phyloP scores from a whole-genome alignment of 164 flowering plant species.

The Berberis vulgaris region DNA sequence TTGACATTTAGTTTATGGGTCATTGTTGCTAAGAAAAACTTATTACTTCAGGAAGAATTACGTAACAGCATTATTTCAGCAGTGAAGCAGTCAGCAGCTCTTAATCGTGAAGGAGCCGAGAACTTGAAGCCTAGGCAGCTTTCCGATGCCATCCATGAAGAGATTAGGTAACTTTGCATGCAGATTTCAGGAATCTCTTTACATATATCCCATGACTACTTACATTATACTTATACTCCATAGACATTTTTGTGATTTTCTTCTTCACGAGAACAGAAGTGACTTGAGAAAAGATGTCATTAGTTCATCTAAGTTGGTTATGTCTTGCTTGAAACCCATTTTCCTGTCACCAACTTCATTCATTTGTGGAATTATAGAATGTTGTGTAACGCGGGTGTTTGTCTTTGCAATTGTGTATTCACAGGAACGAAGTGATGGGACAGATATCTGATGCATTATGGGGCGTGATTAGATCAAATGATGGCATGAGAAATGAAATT shows the following conservation, averaged over 20 bases:
- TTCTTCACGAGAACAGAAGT: too few species aligned
- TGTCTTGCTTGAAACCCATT: too few species aligned
- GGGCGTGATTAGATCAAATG: slow-evolving; percentile 63
- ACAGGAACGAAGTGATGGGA: slow-evolving; percentile 48
- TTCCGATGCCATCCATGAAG: slow-evolving; percentile 76
- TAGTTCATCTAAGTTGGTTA: too few species aligned
- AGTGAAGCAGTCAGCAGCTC: slow-evolving; percentile 65
- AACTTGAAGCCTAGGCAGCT: slow-evolving; percentile 79
- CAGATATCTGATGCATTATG: slow-evolving; percentile 69
- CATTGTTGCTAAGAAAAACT: neutral
- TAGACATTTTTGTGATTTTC: too few species aligned
- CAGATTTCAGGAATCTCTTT: neutral
- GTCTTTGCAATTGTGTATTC: slow-evolving; percentile 5
- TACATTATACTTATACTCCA: neutral
- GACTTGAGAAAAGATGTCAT: too few species aligned
- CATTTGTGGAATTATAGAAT: neutral
- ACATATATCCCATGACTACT: neutral
- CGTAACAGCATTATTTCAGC: slow-evolving; percentile 45
- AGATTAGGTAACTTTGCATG: slow-evolving; percentile 49
- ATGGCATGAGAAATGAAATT: slow-evolving; percentile 78
- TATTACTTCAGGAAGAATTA: slow-evolving; percentile 56
- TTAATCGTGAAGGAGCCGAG: slow-evolving; percentile 63
- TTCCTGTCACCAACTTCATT: too few species aligned
- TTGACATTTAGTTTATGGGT: neutral
- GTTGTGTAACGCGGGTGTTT: neutral